Evolutionary conservation across 257 asterid genomes (phyloP), one percentile per base, ranked within the genome.

Genomic region (Salvia rosmarinus): DNA sequence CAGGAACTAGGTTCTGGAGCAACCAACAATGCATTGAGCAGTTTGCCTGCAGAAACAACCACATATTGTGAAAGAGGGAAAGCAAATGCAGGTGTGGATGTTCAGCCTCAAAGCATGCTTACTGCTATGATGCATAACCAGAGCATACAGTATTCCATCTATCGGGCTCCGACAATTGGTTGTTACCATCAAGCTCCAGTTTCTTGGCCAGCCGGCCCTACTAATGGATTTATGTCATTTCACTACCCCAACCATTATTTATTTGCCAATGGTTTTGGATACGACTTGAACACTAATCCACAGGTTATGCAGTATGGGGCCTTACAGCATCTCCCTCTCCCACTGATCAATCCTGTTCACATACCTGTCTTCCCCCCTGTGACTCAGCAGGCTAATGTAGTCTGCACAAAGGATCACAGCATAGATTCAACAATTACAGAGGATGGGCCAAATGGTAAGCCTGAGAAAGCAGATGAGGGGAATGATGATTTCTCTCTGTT

Each of bases 401-500:
- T 79, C 72, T 46, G 74, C 79, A 54, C 79, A 9, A 83, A 80
- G 64, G 89, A 87, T 74, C 71, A 60, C 76, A 76, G 74, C 73
- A 39, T 39, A 39, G 44, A 39, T 39, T 39, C 44, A 32, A 72
- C 68, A 51, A 80, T 54, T 55, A 82, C 68, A 16, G 83, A 85
- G 64, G 74, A 52, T 57, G 82, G 67, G 49, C 78, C 77, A 67
- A 80, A 21, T 56, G 78, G 60, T 58, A 81, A 84, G 75, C 21
- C 83, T 20, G 84, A 79, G 17, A 79, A 69, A 76, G 28, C 73
- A 59, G 88, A 77, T 46, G 61, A 30, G 34, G 86, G 71, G 66
- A 81, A 75, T 55, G 72, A 81, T 19, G 90, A 87, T 67, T 91
- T 95, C 85, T 95, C 99, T 64, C 97, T 95, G 64, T 95, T 95